Conservation (phyloP, 257 asterid species). For the Gynochthodes officinalis region DNA sequence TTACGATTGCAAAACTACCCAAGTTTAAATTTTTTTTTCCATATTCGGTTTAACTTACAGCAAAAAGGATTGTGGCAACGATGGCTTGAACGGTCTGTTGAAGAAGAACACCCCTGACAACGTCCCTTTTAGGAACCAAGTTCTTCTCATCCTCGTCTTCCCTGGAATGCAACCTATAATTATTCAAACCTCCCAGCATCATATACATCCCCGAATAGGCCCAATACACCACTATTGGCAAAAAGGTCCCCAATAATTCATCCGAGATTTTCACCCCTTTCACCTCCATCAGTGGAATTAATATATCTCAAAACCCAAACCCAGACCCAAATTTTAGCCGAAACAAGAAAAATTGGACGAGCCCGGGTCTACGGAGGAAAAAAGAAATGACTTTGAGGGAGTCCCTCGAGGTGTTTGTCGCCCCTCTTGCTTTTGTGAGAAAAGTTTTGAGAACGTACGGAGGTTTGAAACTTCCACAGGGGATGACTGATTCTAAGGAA, state of each 20-base stretch:
- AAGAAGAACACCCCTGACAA: conserved; percentile 83
- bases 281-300: conserved; percentile 28
- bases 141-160: conserved; percentile 91
- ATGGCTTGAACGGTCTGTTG: conserved; percentile 90
- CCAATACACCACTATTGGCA: conserved; percentile 81
- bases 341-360: background rate
- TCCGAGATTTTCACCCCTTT: conserved; percentile 52
- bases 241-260: conserved; percentile 73
- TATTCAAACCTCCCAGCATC: conserved; percentile 57
- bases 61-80: conserved; percentile 72
- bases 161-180: conserved; percentile 71
- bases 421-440: background rate
- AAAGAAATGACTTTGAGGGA: background rate
- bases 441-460: background rate
- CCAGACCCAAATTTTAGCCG: background rate
- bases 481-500: background rate
- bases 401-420: too few relatives aligned
- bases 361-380: background rate
- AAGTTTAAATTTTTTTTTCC: background rate
- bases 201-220: conserved; percentile 75
- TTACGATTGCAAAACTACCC: background rate
- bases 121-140: conserved; percentile 67
- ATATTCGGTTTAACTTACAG: conserved; percentile 42
- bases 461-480: background rate
- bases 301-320: background rate